These are phyloP conservation scores for Wallemia mellicola DNA, from an alignment of 1,284 basidiomycete species.

Conservation along the genomic window DNA sequence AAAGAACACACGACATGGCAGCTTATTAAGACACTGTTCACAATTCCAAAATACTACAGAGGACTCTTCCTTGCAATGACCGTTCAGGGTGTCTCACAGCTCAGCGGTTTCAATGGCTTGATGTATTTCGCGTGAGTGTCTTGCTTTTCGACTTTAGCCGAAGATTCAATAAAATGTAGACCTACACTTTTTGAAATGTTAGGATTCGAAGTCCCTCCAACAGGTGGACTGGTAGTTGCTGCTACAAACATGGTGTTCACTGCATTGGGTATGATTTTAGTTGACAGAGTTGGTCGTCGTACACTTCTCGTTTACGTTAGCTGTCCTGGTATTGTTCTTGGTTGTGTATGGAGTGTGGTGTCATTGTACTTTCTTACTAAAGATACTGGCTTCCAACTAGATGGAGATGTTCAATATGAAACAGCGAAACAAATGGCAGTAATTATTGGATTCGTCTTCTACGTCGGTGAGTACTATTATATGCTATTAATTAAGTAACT, in stretches of 20 bases:
- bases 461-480: too few species aligned
- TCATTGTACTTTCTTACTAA: conserved; percentile 14
- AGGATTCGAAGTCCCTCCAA: conserved; percentile 14
- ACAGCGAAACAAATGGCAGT: conserved; percentile 7
- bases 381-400: conserved; percentile 7
- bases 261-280: conserved; percentile 11
- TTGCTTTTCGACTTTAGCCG: too few species aligned
- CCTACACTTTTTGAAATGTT: not conserved
- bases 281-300: conserved; percentile 15
- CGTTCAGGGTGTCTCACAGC: too few species aligned
- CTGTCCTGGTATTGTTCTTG: conserved; percentile 11
- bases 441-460: conserved; percentile 16
- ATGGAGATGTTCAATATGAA: conserved; percentile 7
- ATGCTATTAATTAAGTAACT: too few species aligned
- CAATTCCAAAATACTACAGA: not conserved
- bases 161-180: not conserved
- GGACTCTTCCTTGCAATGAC: conserved; percentile 4
- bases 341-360: conserved; percentile 13
- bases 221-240: conserved; percentile 13
- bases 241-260: conserved; percentile 15
- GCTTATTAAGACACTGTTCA: conserved; percentile 1
- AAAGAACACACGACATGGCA: conserved; percentile 3
- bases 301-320: conserved; percentile 12
- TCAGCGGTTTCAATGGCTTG: not conserved
- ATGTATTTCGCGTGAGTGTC: not conserved